Evolutionary conservation across 2,329 filamentous ascomycete genomes (phyloP).

Genomic region (Colletotrichum costaricense): DNA sequence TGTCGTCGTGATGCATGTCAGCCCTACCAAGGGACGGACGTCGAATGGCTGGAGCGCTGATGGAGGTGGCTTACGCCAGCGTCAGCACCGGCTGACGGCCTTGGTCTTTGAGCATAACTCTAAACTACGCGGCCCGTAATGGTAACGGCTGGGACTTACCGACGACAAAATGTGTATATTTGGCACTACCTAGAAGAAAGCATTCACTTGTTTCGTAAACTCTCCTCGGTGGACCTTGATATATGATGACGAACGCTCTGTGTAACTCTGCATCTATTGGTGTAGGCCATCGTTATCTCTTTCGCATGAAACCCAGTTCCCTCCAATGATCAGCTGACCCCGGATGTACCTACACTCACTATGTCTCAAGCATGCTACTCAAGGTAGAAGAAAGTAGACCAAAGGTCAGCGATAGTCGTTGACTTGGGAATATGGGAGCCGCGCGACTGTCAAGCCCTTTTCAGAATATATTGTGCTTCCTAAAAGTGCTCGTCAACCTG

Average conservation of each 20-base stretch:
- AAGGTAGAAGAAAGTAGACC: neutral
- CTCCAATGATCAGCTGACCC: neutral
- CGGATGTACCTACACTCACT: too few relatives aligned
- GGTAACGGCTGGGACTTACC: neutral
- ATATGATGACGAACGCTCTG: neutral
- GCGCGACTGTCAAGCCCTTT: neutral
- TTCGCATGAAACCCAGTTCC: neutral
- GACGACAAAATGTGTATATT: neutral
- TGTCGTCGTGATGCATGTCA: constrained; percentile 9
- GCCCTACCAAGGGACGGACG: neutral
- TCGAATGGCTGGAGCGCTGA: neutral
- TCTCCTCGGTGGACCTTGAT: neutral
- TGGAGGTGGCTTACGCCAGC: neutral
- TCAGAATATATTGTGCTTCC: neutral
- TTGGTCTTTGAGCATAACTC: neutral
- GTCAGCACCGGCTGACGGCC: neutral
- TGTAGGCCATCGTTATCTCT: neutral
- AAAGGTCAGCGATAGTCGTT: neutral
- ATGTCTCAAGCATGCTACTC: too few relatives aligned
- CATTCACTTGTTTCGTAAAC: neutral
- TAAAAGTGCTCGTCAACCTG: neutral
- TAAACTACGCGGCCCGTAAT: neutral
- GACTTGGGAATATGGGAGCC: neutral
- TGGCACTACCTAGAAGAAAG: neutral
- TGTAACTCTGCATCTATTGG: neutral